Evolutionary conservation across 2,329 filamentous ascomycete genomes (phyloP).

Genomic region (Penicillium sp.): DNA sequence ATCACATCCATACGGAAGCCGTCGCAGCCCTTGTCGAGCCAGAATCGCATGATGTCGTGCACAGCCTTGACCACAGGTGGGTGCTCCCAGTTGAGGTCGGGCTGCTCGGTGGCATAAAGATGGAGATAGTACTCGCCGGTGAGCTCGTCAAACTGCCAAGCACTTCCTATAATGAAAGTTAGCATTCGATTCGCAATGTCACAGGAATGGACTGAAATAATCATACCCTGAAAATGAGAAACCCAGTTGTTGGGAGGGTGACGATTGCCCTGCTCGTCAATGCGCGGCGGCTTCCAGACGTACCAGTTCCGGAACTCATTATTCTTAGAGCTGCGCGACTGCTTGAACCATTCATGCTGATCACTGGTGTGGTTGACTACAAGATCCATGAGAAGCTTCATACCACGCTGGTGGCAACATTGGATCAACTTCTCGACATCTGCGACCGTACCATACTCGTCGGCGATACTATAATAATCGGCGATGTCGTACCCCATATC

Average conservation of each 20-base stretch:
- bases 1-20: conserved; percentile 73
- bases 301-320: conserved; percentile 68
- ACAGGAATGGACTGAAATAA: rapidly evolving
- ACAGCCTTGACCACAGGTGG: conserved; percentile 63
- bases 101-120: conserved; percentile 70
- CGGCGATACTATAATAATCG: conserved; percentile 63
- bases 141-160: conserved; percentile 61
- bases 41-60: conserved; percentile 70
- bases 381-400: conserved; percentile 69
- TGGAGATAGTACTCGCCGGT: conserved; percentile 73
- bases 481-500: conserved; percentile 54
- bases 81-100: conserved; percentile 83
- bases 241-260: conserved; percentile 75
- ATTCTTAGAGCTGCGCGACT: conserved; percentile 58
- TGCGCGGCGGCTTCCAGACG: conserved; percentile 52
- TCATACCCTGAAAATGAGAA: conserved; percentile 37
- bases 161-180: conserved; percentile 40
- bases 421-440: conserved; percentile 62
- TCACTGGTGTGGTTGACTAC: conserved; percentile 75
- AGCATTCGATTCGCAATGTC: background rate
- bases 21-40: conserved; percentile 68
- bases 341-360: conserved; percentile 66
- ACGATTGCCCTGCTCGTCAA: conserved; percentile 54
- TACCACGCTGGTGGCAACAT: conserved; percentile 57
- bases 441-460: conserved; percentile 61